A percentile compares a stretch with the other conserved stretches of the same genome.
Evolutionary conservation across 768 basidiomycete genomes (phyloP).

Genomic region (Auricularia sp.): DNA sequence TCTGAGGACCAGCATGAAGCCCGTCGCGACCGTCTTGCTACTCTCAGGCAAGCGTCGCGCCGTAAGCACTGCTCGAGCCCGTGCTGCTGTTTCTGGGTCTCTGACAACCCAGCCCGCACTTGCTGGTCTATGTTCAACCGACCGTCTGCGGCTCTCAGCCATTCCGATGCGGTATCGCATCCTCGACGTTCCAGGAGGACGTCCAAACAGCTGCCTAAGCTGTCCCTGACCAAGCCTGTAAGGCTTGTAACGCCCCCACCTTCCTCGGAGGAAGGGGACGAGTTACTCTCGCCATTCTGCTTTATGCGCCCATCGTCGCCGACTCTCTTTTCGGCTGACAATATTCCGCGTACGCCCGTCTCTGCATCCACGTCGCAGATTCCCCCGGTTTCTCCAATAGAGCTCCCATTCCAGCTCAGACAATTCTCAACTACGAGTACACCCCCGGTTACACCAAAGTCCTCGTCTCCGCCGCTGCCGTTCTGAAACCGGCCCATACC

Average conservation of each 20-base stretch:
- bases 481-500: not conserved
- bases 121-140: not conserved
- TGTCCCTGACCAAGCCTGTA: not conserved
- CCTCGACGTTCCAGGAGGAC: not conserved
- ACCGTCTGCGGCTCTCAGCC: not conserved
- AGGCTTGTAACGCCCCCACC: not conserved
- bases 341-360: not conserved
- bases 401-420: not conserved
- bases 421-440: not conserved
- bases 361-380: not conserved
- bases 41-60: not conserved
- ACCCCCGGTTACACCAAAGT: not conserved
- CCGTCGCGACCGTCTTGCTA: not conserved
- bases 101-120: not conserved
- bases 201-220: not conserved
- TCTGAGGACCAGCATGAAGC: not conserved
- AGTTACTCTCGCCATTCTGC: not conserved
- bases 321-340: not conserved
- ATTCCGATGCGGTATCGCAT: not conserved
- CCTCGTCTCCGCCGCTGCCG: not conserved
- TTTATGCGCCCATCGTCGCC: not conserved
- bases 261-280: not conserved
- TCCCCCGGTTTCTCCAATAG: not conserved
- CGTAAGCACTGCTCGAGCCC: not conserved
- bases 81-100: not conserved